phyloP scores from a whole-genome alignment of 2,329 filamentous ascomycete genomes.

The Plenodomus tracheiphilus region DNA sequence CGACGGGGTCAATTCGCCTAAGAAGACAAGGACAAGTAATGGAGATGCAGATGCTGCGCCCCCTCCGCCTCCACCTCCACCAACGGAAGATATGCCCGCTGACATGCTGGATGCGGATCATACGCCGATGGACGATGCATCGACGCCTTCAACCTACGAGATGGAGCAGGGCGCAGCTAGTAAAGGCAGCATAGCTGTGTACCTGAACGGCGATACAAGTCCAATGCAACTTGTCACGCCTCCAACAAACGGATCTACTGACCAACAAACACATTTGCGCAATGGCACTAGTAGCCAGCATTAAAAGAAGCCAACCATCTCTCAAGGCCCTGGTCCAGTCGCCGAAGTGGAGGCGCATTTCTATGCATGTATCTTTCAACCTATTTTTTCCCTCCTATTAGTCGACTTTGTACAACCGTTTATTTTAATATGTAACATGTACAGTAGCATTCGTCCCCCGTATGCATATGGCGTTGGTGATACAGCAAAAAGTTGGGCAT shows the following conservation, averaged over 20 bases:
- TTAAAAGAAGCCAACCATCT: no score
- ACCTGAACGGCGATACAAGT: constrained; percentile 24
- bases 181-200: constrained; percentile 8
- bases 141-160: constrained; percentile 6
- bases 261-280: constrained; percentile 1
- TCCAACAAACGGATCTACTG: constrained; percentile 39
- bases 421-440: no score
- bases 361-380: no score
- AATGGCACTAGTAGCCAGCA: not conserved
- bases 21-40: constrained; percentile 35
- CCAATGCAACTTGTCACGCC: constrained; percentile 53
- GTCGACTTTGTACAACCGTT: no score
- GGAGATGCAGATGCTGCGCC: constrained; percentile 48
- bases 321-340: not conserved
- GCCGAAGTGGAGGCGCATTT: no score
- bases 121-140: constrained; percentile 30
- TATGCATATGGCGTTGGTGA: no score
- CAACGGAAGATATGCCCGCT: constrained; percentile 32
- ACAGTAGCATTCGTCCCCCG: no score
- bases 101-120: constrained; percentile 26
- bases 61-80: constrained; percentile 46
- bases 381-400: no score
- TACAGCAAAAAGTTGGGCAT: no score
- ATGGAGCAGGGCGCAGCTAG: constrained; percentile 18
- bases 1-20: constrained; percentile 29